A percentile compares a stretch with the other conserved stretches of the same genome.
Conservation (phyloP, 805 yeast species). For the Torulaspora quercuum region DNA sequence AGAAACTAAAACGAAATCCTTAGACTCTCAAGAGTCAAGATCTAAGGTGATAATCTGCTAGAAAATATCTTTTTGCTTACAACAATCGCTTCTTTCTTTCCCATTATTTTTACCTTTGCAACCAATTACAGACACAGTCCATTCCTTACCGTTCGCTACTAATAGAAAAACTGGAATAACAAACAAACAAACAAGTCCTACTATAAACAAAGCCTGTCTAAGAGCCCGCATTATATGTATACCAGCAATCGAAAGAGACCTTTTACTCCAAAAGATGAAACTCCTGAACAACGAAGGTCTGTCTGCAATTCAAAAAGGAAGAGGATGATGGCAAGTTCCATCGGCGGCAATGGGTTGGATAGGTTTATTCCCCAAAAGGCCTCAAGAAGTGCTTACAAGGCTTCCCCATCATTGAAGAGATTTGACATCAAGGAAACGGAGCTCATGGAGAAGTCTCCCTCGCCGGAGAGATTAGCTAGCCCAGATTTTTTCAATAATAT, state of each 20-base stretch:
- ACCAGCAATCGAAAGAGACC: conserved; percentile 10
- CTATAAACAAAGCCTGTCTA: conserved; percentile 5
- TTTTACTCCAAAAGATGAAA: conserved; percentile 7
- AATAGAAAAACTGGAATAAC: conserved; percentile 4
- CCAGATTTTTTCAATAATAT: conserved; percentile 34
- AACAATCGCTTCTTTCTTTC: conserved; percentile 5
- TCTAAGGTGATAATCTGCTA: conserved; percentile 4
- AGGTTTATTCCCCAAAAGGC: conserved; percentile 40
- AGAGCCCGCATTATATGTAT: conserved; percentile 4
- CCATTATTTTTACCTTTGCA: conserved; percentile 1
- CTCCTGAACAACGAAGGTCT: conserved; percentile 1
- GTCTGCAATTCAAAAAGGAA: conserved; percentile 4
- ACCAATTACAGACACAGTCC: conserved; percentile 8
- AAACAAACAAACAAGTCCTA: neutral
- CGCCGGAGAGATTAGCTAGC: conserved; percentile 31
- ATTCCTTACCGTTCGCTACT: conserved; percentile 7
- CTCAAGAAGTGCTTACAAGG: conserved; percentile 31
- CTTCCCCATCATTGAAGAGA: conserved; percentile 21
- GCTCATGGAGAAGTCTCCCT: conserved; percentile 21
- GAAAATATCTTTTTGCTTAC: neutral
- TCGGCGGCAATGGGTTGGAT: conserved; percentile 30
- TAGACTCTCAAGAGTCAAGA: neutral
- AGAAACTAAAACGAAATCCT: neutral
- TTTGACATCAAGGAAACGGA: conserved; percentile 17
- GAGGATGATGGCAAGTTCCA: conserved; percentile 3